Evolutionary conservation across 75 land plant species (phyloP).

Genomic region (Selaginella tamariscina): DNA sequence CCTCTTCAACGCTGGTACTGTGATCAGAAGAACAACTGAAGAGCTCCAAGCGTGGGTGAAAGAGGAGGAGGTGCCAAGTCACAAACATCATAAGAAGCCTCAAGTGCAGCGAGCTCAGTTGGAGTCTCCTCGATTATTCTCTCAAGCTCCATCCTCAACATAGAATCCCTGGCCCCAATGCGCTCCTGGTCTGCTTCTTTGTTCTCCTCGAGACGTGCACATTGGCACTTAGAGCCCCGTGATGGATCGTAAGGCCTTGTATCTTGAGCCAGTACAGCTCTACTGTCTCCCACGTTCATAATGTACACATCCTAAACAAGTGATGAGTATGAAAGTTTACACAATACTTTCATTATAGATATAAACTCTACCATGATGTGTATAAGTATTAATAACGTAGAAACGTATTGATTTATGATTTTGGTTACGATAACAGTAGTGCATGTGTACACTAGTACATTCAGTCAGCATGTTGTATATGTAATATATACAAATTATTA

Average conservation of each 20-base stretch:
- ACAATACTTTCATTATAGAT: no score
- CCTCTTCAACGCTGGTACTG: constrained; percentile 3
- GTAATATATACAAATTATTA: no score
- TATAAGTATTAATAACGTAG: no score
- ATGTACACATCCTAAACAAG: constrained; percentile 11
- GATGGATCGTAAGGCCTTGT: constrained; percentile 3
- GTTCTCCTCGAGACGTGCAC: not conserved
- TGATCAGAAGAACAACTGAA: constrained; percentile 7
- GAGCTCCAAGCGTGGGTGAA: not conserved
- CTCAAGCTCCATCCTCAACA: constrained; percentile 19
- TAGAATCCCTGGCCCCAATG: constrained; percentile 16
- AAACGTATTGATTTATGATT: no score
- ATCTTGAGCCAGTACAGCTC: not conserved
- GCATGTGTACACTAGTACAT: no score
- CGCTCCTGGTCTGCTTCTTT: not conserved
- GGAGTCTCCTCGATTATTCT: constrained; percentile 11
- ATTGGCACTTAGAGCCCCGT: not conserved
- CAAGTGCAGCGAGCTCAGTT: constrained; percentile 2
- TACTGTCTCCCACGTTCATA: constrained; percentile 8
- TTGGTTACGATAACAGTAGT: no score
- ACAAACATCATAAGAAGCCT: not conserved
- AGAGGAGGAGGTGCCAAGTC: not conserved
- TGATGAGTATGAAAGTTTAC: no score
- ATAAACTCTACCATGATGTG: no score
- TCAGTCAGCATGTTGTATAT: no score